phyloP scores from a whole-genome alignment of 345 rosid genomes.

The Reutealis trisperma region DNA sequence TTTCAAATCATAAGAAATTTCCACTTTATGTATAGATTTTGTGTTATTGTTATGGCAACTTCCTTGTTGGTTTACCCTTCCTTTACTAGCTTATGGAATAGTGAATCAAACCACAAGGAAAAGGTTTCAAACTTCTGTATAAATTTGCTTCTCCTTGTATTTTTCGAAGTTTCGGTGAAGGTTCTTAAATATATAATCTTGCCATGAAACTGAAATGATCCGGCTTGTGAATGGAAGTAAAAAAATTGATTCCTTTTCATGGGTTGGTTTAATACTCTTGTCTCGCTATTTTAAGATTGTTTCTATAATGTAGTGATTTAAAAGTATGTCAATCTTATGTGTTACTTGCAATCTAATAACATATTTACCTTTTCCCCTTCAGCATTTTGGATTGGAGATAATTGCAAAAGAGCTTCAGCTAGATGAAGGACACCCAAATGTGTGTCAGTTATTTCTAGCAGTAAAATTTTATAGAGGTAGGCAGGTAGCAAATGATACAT shows the following conservation, averaged over 20 bases:
- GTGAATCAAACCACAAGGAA: too few species aligned
- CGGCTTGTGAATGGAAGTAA: not conserved
- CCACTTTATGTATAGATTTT: too few species aligned
- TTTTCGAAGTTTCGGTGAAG: not conserved
- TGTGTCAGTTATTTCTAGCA: slow-evolving; percentile 64
- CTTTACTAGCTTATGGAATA: too few species aligned
- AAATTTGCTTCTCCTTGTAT: too few species aligned
- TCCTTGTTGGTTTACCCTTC: too few species aligned
- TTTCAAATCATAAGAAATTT: too few species aligned
- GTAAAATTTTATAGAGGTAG: slow-evolving; percentile 88
- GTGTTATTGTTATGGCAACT: too few species aligned
- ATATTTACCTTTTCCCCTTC: slow-evolving; percentile 3
- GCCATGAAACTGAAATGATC: not conserved
- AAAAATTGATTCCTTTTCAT: not conserved
- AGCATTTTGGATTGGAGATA: slow-evolving; percentile 94
- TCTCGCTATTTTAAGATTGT: not conserved
- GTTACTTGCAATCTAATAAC: not conserved
- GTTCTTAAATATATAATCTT: not conserved
- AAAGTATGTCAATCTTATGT: not conserved
- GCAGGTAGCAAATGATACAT: too few species aligned
- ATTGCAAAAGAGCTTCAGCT: slow-evolving; percentile 80
- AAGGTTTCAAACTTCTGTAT: too few species aligned
- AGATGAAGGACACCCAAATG: slow-evolving; percentile 71
- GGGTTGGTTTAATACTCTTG: not conserved
- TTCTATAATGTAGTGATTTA: too few species aligned